Evolutionary conservation across 371 early-diverging fungal genomes (phyloP).

Genomic region (Umbelopsis sp.): DNA sequence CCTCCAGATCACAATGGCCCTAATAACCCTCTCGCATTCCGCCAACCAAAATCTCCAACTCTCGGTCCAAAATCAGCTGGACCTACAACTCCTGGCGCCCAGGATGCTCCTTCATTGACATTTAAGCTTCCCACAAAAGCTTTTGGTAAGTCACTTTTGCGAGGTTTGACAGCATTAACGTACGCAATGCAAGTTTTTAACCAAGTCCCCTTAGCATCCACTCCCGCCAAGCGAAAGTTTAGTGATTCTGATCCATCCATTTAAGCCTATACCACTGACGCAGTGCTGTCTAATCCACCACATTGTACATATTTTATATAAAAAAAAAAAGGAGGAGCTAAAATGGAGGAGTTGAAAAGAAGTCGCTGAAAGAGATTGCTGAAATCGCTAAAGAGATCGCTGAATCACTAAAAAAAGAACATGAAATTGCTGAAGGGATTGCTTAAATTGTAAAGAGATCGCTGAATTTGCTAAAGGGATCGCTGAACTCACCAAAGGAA

Average conservation of each 20-base stretch:
- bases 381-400: no score
- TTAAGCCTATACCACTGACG: neutral
- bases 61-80: constrained; percentile 7
- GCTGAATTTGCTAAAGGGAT: no score
- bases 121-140: constrained; percentile 20
- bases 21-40: constrained; percentile 10
- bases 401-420: no score
- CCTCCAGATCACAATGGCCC: constrained; percentile 19
- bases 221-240: constrained; percentile 7
- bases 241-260: neutral
- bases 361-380: no score
- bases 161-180: neutral
- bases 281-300: no score
- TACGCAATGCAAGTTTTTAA: no score
- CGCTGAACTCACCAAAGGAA: no score
- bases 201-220: neutral
- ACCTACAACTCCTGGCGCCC: neutral
- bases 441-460: no score
- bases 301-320: neutral
- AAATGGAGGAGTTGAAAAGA: no score
- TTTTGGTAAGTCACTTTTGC: constrained; percentile 14
- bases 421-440: no score
- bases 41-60: constrained; percentile 8
- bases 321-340: neutral
- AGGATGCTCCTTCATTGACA: constrained; percentile 16